Evolutionary conservation across 2,329 filamentous ascomycete species (phyloP), one percentile per base, ranked within the genome.

Genomic region (Sphaerulina populicola): DNA sequence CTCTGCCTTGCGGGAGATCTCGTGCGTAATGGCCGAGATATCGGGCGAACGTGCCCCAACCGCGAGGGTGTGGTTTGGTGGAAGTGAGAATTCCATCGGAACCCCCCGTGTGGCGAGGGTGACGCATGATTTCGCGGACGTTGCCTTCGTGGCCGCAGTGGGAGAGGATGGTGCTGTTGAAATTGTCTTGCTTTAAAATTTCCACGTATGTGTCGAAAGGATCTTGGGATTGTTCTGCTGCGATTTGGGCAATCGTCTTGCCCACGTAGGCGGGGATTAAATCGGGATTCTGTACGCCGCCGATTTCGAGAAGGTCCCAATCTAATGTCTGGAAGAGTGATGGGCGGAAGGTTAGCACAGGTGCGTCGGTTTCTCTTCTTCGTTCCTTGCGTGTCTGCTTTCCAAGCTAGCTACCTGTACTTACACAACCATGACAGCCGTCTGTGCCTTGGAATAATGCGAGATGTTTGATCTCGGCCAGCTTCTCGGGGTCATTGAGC

Each of bases 11-110:
- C 4, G 54, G 47, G 11, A 64, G 49, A 38, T 63, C 62, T 2
- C 62, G 53, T 12, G 55, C 57, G 23, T 64, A 64, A 49, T 64
- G 62, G 1, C 62, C 62, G 9, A 64, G 30, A 37, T 64, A 64
- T 31, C 62, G 33, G 4, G 60, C 53, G 44, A 64, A 64, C 4
- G 62, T 64, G 2, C 62, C 62, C 62, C 62, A 64, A 29, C 62
- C 62, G 30, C 61, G 41, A 21, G 61, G 61, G 42, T 64, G 62
- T 29, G 62, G 62, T 38, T 64, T 64, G 5, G 60, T 63, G 1
- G 53, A 56, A 2, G 61, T 63, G 33, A 64, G 40, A 23, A 64
- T 64, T 2, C 62, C 62, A 30, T 64, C 62, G 4, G 54, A 57
- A 14, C 61, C 61, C 23, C 62, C 62, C 2, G 61, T 64, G 15